Evolutionary conservation across 345 rosid species (phyloP), one percentile per base, ranked within the genome.

Genomic region (Leavenworthia alabamica): DNA sequence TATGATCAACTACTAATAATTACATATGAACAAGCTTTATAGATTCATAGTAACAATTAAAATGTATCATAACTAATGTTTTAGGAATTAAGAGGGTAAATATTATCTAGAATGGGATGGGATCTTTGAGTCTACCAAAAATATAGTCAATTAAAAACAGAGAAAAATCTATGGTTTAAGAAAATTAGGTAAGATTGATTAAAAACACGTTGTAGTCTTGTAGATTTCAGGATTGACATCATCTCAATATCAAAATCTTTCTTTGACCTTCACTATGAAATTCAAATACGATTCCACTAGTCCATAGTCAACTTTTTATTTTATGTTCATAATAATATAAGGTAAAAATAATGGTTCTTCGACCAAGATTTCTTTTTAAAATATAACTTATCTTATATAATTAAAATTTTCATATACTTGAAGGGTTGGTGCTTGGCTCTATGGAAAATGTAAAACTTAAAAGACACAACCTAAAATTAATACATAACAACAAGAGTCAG

Each of bases 141-240:
- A 61, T 14, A 5, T 36, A 62, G 73, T 69, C 73, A 69, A 62
- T 36, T 53, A 19, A 45, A 62, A 41, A 45, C 73, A 68, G 8
- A 28, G 36, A 42, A 2, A 42, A 40, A 51, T 31, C 43, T 32
- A 15, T 33, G 54, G 51, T 22, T 36, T 32, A 4, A 37, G 11
- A 62, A 54, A 27, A 7, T 45, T 47, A 70, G 68, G 74, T 62
- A 9, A 29, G 68, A 55, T 54, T 70, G 63, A 45, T 55, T 29
- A 16, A 12, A 12, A 70, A 55, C 68, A 54, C 68, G 74, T 62
- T 55, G 50, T 7, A 20, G 43, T 53, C 29, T 53, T 12, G 2
- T 33, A 70, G 36, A 62, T 54, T 10, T 20, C 26, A n/a, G 1
- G 45, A 52, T 36, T 45, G 62, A 45, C 35, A 48, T 61, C 33